Evolutionary conservation across 2,329 filamentous ascomycete species (phyloP).

Genomic region (Aspergillus sojae): DNA sequence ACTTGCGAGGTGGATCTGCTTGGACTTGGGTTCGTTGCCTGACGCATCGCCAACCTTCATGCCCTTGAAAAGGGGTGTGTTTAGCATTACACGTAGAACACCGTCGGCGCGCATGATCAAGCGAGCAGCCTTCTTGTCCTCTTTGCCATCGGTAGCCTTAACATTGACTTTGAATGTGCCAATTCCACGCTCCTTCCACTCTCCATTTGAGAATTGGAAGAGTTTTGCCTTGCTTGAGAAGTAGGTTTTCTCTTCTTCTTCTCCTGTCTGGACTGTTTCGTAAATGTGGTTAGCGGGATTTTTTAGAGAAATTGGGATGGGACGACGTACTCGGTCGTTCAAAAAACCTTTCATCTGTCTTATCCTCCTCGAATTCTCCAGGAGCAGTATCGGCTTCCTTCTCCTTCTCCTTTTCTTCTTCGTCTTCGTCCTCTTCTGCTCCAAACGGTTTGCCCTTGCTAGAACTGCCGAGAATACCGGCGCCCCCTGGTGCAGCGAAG

Average conservation of each 20-base stretch:
- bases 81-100: slow-evolving; percentile 82
- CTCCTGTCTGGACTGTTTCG: slow-evolving; percentile 75
- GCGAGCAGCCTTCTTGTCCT: slow-evolving; percentile 60
- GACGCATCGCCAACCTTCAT: slow-evolving; percentile 73
- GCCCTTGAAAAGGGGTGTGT: slow-evolving; percentile 75
- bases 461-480: slow-evolving; percentile 45
- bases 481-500: slow-evolving; percentile 67
- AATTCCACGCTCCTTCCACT: slow-evolving; percentile 87
- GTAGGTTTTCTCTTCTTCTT: slow-evolving; percentile 77
- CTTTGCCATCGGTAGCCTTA: slow-evolving; percentile 58
- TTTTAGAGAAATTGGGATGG: not conserved
- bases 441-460: slow-evolving; percentile 68
- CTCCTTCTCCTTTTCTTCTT: slow-evolving; percentile 51
- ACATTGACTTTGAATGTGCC: slow-evolving; percentile 86
- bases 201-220: slow-evolving; percentile 72
- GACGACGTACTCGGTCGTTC: slow-evolving; percentile 66
- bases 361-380: slow-evolving; percentile 54
- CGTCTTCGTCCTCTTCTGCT: slow-evolving; percentile 61
- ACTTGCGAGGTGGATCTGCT: slow-evolving; percentile 67
- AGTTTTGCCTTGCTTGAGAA: slow-evolving; percentile 80
- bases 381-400: slow-evolving; percentile 49
- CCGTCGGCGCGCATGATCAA: slow-evolving; percentile 91
- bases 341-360: slow-evolving; percentile 53
- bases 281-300: not conserved
- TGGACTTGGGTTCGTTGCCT: slow-evolving; percentile 68